A percentile compares a stretch with the other conserved stretches of the same genome.
Conservation (phyloP, 306 rosid species). For the Astragalus membranaceus region DNA sequence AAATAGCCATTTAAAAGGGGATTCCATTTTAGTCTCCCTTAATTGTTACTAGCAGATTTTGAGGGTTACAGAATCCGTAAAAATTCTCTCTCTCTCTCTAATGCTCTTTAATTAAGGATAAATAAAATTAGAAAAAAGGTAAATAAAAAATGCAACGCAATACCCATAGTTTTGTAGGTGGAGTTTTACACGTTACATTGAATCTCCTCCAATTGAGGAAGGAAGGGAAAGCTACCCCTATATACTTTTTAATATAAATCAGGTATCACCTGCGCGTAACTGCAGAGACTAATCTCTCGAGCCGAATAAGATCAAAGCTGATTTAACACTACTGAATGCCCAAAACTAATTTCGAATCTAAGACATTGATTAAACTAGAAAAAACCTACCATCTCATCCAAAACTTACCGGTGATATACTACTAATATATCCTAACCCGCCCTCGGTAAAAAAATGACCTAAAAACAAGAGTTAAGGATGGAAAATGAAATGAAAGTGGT, state of each 20-base stretch:
- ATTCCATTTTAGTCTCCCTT: conserved; percentile 12
- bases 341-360: no score
- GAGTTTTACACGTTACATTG: conserved; percentile 30
- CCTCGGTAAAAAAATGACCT: conserved; percentile 40
- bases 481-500: conserved; percentile 31
- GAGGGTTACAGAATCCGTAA: neutral
- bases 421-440: neutral
- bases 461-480: conserved; percentile 22
- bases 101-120: neutral
- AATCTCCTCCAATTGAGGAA: conserved; percentile 9
- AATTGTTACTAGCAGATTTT: neutral
- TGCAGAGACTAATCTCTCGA: no score
- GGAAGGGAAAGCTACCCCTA: conserved; percentile 11
- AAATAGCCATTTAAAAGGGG: neutral
- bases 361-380: no score
- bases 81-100: neutral
- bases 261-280: no score
- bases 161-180: conserved; percentile 19
- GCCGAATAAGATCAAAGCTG: no score
- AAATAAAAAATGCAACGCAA: neutral
- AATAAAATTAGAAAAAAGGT: neutral
- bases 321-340: no score
- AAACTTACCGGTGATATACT: no score
- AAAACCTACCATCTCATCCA: no score
- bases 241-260: no score